Evolutionary conservation across 495 filamentous ascomycete species (phyloP).

Genomic region (Xylaria nigripes): DNA sequence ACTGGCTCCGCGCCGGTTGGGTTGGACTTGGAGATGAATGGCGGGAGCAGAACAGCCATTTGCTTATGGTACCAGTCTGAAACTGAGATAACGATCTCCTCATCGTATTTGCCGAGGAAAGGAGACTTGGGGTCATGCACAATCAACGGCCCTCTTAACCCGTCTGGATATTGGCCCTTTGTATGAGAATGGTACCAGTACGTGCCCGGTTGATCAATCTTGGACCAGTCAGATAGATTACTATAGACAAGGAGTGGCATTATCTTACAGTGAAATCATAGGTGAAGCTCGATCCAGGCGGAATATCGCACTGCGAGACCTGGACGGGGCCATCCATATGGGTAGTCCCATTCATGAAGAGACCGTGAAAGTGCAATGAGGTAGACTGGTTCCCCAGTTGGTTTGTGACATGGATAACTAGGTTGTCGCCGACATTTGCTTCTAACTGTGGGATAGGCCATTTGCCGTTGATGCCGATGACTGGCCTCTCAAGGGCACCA

Average conservation of each 20-base stretch:
- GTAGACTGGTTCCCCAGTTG: constrained; percentile 61
- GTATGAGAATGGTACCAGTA: constrained; percentile 82
- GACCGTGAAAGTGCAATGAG: constrained; percentile 67
- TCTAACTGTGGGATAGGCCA: constrained; percentile 68
- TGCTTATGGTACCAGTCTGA: constrained; percentile 61
- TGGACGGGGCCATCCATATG: constrained; percentile 67
- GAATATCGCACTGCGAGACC: constrained; percentile 59
- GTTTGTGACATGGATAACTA: constrained; percentile 68
- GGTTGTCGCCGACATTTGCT: constrained; percentile 59
- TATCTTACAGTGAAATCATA: constrained; percentile 67
- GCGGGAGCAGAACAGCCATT: constrained; percentile 48
- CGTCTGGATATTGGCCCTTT: constrained; percentile 65
- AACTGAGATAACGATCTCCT: constrained; percentile 56
- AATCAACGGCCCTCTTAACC: constrained; percentile 61
- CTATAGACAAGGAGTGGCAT: neutral
- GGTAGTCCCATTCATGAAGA: constrained; percentile 62
- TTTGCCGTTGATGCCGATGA: constrained; percentile 74
- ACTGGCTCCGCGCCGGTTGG: constrained; percentile 57
- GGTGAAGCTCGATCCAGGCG: constrained; percentile 55
- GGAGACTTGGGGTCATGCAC: constrained; percentile 59
- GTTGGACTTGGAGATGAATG: constrained; percentile 51
- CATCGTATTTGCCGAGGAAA: constrained; percentile 54
- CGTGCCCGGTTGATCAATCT: constrained; percentile 61
- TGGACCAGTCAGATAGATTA: neutral
- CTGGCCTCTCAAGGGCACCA: constrained; percentile 54